Evolutionary conservation across 768 basidiomycete species (phyloP), one percentile per base, ranked within the genome.

Genomic region (Termitomyces sp.): DNA sequence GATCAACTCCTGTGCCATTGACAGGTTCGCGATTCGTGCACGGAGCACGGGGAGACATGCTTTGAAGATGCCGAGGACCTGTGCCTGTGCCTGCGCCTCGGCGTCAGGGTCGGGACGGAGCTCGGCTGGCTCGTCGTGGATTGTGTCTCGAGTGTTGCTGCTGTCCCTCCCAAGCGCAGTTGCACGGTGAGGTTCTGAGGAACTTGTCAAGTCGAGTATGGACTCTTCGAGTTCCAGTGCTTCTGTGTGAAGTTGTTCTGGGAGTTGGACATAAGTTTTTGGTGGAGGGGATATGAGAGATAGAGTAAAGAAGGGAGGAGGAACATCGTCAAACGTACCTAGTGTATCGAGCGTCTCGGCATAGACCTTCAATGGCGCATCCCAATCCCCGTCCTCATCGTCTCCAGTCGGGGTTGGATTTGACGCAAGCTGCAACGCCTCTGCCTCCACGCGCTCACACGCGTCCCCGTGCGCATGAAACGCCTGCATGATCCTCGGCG

Each of bases 21-120:
- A 60, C 20, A 83, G 60, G 59, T 82, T 82, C 11, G 72, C 73
- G 6, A 71, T 72, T 3, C 82, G 76, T 1, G 78, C 78, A 11
- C 72, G 70, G 3, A 83, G 65, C 24, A 82, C 72, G 20, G 81
- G 78, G 14, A 82, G 63, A 58, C 79, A 80, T 0, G 80, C 77
- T 4, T 69, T 57, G 59, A 82, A 78, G 28, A 81, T 65, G 24
- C 70, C 68, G 7, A 71, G 58, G 35, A 81, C 72, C 62, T 79
- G 77, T 3, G 72, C 63, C 62, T 79, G 77, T 5, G 72, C 63
- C 10, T 72, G 76, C 11, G 77, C 36, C 14, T 18, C 35, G 3
- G 35, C 9, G 10, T 52, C 44, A 1, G 20, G 5, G 13, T 22
- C 49, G 3, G 22, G 16, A 8, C 16, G 18, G 38, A 6, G 9